Evolutionary conservation across 1,284 basidiomycete species (phyloP).

Genomic region (Puccinia triticina): DNA sequence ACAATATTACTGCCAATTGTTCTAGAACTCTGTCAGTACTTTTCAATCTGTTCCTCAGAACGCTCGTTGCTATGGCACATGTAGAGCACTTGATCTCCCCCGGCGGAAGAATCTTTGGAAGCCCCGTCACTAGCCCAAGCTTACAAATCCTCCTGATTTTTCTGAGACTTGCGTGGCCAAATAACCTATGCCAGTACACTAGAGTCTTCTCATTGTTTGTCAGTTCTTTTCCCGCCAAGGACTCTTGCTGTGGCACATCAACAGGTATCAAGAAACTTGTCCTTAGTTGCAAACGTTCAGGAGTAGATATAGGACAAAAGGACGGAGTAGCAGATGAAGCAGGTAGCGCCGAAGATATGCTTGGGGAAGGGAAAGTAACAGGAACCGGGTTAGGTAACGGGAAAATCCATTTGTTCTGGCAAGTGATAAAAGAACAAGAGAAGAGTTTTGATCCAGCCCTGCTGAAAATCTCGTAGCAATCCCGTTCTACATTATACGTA

Average conservation of each 20-base stretch:
- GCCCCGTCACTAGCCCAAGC: background rate
- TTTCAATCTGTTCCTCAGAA: background rate
- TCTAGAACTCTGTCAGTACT: background rate
- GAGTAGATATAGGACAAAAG: background rate
- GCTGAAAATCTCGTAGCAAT: background rate
- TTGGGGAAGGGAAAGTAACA: background rate
- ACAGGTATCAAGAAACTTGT: background rate
- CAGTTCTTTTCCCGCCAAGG: background rate
- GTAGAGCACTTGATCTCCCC: background rate
- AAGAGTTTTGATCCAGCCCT: background rate
- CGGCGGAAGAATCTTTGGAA: background rate
- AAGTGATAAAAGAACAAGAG: background rate
- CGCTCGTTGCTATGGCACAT: background rate
- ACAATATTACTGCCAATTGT: background rate
- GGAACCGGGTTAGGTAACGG: no score
- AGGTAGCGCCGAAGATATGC: background rate
- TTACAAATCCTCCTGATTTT: background rate
- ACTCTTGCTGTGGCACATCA: background rate
- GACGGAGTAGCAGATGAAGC: background rate
- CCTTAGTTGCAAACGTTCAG: background rate
- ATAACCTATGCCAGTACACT: background rate
- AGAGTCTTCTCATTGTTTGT: background rate
- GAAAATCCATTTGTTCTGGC: background rate
- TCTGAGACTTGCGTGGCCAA: slow-evolving; percentile 15
- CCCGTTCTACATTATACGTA: background rate